phyloP scores from a whole-genome alignment of 768 basidiomycete species.

The Pulveroboletus sp. region DNA sequence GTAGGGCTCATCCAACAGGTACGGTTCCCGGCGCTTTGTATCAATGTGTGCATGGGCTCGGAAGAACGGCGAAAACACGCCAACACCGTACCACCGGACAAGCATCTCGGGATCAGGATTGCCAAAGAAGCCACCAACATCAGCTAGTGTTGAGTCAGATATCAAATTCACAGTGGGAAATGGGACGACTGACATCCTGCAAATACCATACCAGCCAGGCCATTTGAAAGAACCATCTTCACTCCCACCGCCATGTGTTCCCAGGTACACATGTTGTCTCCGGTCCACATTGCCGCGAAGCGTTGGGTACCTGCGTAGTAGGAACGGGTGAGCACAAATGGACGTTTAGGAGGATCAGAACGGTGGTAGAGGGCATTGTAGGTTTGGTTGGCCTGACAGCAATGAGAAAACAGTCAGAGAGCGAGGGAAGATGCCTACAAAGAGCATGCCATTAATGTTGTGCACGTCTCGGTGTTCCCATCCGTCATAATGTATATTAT shows the following conservation, averaged over 20 bases:
- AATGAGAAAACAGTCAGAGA: neutral
- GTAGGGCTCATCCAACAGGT: conserved; percentile 85
- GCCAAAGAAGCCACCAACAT: conserved; percentile 98
- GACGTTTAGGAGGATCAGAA: conserved; percentile 70
- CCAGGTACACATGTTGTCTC: conserved; percentile 97
- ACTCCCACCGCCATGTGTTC: conserved; percentile 93
- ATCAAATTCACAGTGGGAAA: neutral
- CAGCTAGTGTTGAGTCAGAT: conserved; percentile 55
- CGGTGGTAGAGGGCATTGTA: conserved; percentile 74
- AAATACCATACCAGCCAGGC: conserved; percentile 88
- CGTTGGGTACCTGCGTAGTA: conserved; percentile 96
- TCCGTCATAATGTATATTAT: conserved; percentile 81
- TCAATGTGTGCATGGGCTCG: conserved; percentile 97
- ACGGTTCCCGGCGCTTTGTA: conserved; percentile 96
- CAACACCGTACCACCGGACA: conserved; percentile 95
- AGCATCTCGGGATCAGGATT: conserved; percentile 95
- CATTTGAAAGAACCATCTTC: conserved; percentile 88
- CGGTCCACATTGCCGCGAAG: conserved; percentile 98
- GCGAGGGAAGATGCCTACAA: conserved; percentile 41
- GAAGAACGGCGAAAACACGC: conserved; percentile 95
- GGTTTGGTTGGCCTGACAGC: conserved; percentile 74
- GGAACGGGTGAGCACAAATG: conserved; percentile 92
- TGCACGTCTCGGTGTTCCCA: conserved; percentile 99
- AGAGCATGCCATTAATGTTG: conserved; percentile 97
- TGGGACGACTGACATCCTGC: conserved; percentile 66